These are phyloP conservation scores for Curvularia hawaiiensis DNA, from an alignment of 2,329 filamentous ascomycete genomes.

Conservation along the genomic window DNA sequence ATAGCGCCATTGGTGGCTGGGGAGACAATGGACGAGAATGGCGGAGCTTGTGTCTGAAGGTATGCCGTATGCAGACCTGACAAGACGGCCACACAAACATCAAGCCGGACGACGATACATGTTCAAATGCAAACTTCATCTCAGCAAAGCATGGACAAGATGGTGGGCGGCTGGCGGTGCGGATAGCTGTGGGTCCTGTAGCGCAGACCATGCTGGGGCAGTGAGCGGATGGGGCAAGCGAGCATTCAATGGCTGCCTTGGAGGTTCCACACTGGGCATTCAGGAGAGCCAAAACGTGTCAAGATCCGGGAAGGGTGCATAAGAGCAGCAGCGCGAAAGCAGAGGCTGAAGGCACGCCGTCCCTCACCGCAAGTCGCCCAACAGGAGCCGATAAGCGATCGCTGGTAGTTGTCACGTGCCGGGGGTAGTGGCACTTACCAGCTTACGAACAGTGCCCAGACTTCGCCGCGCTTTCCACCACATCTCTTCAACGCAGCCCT, in stretches of 20 bases:
- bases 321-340: constrained; percentile 20
- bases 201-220: constrained; percentile 33
- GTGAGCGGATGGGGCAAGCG: constrained; percentile 28
- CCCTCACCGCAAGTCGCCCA: constrained; percentile 27
- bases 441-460: constrained; percentile 33
- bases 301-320: constrained; percentile 24
- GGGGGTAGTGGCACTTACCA: constrained; percentile 28
- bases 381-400: constrained; percentile 29
- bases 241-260: constrained; percentile 37
- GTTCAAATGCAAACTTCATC: background rate
- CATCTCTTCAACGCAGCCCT: constrained; percentile 47
- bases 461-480: constrained; percentile 33
- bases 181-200: constrained; percentile 28
- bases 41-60: background rate
- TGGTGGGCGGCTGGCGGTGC: constrained; percentile 13
- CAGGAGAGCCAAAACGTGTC: constrained; percentile 41
- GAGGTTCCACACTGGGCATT: constrained; percentile 21
- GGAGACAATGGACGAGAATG: background rate
- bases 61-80: background rate
- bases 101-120: background rate
- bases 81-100: background rate
- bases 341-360: constrained; percentile 1
- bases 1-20: background rate
- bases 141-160: constrained; percentile 3
- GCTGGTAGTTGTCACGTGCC: constrained; percentile 39